Conservation (phyloP, 2,329 filamentous ascomycete species). For the Neofusicoccum laricinum region DNA sequence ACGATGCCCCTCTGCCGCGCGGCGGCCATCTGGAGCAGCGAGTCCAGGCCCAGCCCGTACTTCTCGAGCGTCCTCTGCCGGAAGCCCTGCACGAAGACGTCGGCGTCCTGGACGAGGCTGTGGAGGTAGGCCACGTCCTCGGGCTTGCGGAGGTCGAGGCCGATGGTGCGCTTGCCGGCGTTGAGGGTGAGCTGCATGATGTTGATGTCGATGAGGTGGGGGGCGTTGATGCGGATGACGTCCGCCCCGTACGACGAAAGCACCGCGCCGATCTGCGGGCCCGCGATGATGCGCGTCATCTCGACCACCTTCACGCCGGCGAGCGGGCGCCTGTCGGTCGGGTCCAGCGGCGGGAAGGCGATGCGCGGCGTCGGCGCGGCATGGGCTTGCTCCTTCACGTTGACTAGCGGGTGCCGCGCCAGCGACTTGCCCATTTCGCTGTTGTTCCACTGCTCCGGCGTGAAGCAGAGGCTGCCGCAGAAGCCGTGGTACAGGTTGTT, state of each 20-base stretch:
- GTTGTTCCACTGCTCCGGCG: slow-evolving; percentile 43
- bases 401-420: slow-evolving; percentile 43
- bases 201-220: slow-evolving; percentile 38
- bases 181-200: slow-evolving; percentile 42
- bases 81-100: slow-evolving; percentile 56
- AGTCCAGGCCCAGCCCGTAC: slow-evolving; percentile 42
- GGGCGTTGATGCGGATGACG: slow-evolving; percentile 47
- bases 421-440: slow-evolving; percentile 45
- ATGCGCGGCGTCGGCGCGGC: slow-evolving; percentile 31
- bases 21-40: slow-evolving; percentile 40
- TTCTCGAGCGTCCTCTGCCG: slow-evolving; percentile 44
- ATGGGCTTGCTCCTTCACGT: slow-evolving; percentile 33
- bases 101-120: slow-evolving; percentile 47
- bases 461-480: slow-evolving; percentile 46
- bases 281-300: slow-evolving; percentile 45
- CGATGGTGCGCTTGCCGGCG: slow-evolving; percentile 47
- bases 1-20: slow-evolving; percentile 45
- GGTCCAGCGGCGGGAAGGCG: slow-evolving; percentile 31
- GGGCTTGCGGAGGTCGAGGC: slow-evolving; percentile 47
- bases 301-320: slow-evolving; percentile 41
- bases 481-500: slow-evolving; percentile 41
- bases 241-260: slow-evolving; percentile 47
- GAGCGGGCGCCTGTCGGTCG: slow-evolving; percentile 35
- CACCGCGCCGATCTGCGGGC: slow-evolving; percentile 41
- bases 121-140: slow-evolving; percentile 40